Conservation (phyloP, 2,329 filamentous ascomycete species). For the Hypomyces rosellus region DNA sequence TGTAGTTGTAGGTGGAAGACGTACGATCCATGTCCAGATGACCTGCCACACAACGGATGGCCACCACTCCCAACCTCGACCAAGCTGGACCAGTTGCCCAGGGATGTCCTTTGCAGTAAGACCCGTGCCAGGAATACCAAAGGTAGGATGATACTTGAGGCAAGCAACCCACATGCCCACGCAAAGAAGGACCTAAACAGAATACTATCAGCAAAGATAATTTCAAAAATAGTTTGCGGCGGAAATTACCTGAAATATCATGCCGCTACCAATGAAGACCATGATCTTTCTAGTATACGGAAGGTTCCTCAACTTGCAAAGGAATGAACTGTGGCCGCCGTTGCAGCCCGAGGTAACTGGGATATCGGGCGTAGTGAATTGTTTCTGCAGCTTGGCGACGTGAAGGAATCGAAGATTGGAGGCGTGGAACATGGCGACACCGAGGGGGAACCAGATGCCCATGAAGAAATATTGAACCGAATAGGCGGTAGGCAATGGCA, state of each 20-base stretch:
- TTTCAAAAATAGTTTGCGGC: neutral
- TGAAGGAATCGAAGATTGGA: conserved; percentile 47
- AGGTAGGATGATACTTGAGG: conserved; percentile 50
- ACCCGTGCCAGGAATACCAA: conserved; percentile 35
- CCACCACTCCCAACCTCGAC: conserved; percentile 55
- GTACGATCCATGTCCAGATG: conserved; percentile 45
- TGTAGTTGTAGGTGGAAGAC: conserved; percentile 5
- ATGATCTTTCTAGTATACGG: conserved; percentile 35
- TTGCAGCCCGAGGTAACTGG: conserved; percentile 18
- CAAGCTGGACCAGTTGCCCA: conserved; percentile 36
- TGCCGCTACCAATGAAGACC: conserved; percentile 39
- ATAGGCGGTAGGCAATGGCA: conserved; percentile 37
- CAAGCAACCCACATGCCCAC: conserved; percentile 51
- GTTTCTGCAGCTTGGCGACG: conserved; percentile 43
- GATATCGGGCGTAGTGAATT: conserved; percentile 23
- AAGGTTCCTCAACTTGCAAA: conserved; percentile 29
- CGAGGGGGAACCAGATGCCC: conserved; percentile 51
- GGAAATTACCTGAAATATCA: conserved; percentile 40
- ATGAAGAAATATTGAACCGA: conserved; percentile 53
- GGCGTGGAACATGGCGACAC: conserved; percentile 53
- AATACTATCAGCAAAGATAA: neutral
- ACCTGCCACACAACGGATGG: conserved; percentile 50
- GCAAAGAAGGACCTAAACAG: conserved; percentile 43
- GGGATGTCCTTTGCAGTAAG: conserved; percentile 26
- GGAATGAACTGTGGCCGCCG: conserved; percentile 24